These are phyloP conservation scores for Didymosphaeria variabile DNA, from an alignment of 2,329 filamentous ascomycete species.

Conservation along the genomic window DNA sequence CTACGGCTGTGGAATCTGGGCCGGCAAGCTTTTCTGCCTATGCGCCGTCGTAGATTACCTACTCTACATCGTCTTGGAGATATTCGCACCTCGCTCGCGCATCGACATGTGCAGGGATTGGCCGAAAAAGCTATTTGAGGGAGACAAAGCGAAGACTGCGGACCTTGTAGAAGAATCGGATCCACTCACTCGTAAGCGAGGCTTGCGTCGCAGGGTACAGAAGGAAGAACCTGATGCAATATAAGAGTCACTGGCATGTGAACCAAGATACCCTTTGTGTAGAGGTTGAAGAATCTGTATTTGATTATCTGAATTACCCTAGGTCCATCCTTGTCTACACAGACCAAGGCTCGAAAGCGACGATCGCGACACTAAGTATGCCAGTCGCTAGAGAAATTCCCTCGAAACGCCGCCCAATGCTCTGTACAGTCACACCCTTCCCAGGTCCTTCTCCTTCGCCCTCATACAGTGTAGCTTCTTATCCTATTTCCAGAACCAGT, in stretches of 20 bases:
- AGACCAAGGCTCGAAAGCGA: constrained; percentile 26
- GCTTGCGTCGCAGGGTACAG: constrained; percentile 37
- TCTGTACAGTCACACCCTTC: constrained; percentile 30
- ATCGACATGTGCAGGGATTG: constrained; percentile 93
- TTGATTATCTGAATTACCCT: constrained; percentile 35
- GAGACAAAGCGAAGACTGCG: constrained; percentile 25
- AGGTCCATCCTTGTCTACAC: constrained; percentile 13
- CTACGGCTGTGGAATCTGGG: constrained; percentile 98
- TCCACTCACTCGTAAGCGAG: constrained; percentile 36
- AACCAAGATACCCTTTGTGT: constrained; percentile 7
- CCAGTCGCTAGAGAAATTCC: not conserved
- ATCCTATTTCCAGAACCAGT: constrained; percentile 65
- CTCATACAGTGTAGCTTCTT: constrained; percentile 18
- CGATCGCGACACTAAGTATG: not conserved
- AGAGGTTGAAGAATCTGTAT: constrained; percentile 12
- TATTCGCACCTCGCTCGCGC: constrained; percentile 81
- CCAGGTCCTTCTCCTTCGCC: not conserved
- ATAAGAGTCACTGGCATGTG: constrained; percentile 12
- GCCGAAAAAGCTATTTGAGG: constrained; percentile 73
- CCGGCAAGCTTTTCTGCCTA: constrained; percentile 94
- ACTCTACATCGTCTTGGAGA: constrained; percentile 86
- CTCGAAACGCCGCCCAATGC: constrained; percentile 45
- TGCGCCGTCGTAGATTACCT: constrained; percentile 95
- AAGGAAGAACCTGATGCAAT: constrained; percentile 30
- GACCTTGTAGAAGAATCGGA: constrained; percentile 21